Evolutionary conservation across 495 filamentous ascomycete species (phyloP).

Genomic region (Aspergillus hancockii): DNA sequence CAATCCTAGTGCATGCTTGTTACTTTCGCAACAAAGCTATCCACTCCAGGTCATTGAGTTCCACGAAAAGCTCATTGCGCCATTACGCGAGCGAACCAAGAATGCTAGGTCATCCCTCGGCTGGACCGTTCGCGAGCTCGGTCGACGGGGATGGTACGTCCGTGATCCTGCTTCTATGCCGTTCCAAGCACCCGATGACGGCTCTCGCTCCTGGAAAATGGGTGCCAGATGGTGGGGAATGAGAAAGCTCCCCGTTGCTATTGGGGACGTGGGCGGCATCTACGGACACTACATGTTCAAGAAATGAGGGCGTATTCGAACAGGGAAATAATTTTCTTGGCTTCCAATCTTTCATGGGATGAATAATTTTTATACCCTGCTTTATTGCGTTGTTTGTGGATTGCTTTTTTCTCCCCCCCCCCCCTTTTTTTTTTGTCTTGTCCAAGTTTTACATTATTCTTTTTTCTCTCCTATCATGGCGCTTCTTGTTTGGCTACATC

Average conservation of each 20-base stretch:
- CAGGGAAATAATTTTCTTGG: constrained; percentile 2
- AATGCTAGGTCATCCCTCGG: constrained; percentile 53
- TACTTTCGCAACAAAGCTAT: constrained; percentile 62
- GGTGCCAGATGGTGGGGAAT: constrained; percentile 87
- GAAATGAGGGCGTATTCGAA: constrained; percentile 39
- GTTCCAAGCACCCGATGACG: constrained; percentile 41
- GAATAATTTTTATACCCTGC: constrained; percentile 21
- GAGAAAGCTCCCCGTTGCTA: constrained; percentile 79
- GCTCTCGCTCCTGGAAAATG: constrained; percentile 78
- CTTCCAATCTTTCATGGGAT: constrained; percentile 15
- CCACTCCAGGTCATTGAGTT: constrained; percentile 83
- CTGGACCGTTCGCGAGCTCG: constrained; percentile 70
- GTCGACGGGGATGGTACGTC: constrained; percentile 71
- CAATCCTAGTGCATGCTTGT: constrained; percentile 50
- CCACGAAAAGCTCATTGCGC: constrained; percentile 66
- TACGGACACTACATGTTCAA: constrained; percentile 89
- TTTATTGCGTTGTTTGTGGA: constrained; percentile 14
- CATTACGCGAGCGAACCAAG: constrained; percentile 54
- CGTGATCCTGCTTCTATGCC: constrained; percentile 48
- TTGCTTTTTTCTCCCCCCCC: constrained; percentile 14
- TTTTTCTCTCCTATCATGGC: constrained; percentile 5
- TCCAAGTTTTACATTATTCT: too few relatives aligned
- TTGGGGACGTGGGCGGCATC: constrained; percentile 78
- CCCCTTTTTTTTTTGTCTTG: too few relatives aligned
- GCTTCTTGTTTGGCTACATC: constrained; percentile 12